Base-by-base conservation (phyloP, 2,329 filamentous ascomycete genomes). In the Dothidotthia symphoricarpi region DNA sequence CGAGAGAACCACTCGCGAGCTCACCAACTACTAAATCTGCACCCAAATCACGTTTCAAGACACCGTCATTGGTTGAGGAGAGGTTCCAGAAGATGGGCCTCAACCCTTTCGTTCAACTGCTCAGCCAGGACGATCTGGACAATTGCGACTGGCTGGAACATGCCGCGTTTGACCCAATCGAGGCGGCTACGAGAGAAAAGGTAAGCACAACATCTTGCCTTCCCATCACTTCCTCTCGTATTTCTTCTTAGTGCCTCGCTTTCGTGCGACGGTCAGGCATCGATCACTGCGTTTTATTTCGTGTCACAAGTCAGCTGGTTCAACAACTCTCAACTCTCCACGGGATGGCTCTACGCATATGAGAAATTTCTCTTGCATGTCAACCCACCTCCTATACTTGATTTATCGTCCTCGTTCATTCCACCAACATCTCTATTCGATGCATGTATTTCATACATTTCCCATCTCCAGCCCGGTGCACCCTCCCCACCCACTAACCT, bases 91-190 rank as follows among this genome's bases (percentile, higher is more conserved):
- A 57, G 35, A 58, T 63, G 49, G 73, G 78, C 34, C 78, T 88
- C 55, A 78, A 86, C 57, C 82, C 88, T 16, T 85, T 86, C 55
- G 77, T 86, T n/a, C 81, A 86, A 35, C 78, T 85, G 17, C 75
- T 96, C 34, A 86, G 80, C 27, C 66, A 78, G 31, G 77, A 76
- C 16, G 82, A 88, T 53, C 63, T 84, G 32, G 80, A 83, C 22
- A 80, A 77, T 50, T 82, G 80, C 61, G 69, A 78, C 45, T 66
- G 67, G 44, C 72, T 83, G 13, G 80, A 84, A 59, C 70, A 76
- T 38, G 75, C 69, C 24, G 66, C 75, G 7, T 83, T 84, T 55
- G 78, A 80, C 17, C 73, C 77, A 25, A 54, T 73, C 10, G 77
- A 83, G 63, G 72, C 78, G 41, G 76, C 73, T 46, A 72, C 75